Evolutionary conservation across 2,329 filamentous ascomycete genomes (phyloP), one percentile per base, ranked within the genome.

Genomic region (Zopfia rhizophila): DNA sequence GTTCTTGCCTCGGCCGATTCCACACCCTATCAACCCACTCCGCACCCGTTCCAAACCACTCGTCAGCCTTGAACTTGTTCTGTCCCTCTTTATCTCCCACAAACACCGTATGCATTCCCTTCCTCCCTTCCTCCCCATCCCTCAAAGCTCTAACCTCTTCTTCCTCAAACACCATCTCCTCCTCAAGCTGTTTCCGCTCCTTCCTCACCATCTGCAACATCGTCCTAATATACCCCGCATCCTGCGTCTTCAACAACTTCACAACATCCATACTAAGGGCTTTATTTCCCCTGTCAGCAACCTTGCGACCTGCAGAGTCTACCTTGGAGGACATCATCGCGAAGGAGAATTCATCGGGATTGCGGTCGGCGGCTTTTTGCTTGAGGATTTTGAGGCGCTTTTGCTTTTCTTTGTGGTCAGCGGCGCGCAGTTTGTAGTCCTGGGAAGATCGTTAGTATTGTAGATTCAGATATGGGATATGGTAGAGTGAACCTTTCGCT

Each of bases 271-370:
- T 71, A 49, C 74, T 78, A 40, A 84, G 63, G 28, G 66, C 62
- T 63, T 72, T 66, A 53, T 76, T 75, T 45, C 81, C 74, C 21
- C 79, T 70, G 50, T 78, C 74, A 33, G 59, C 75, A 45, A 71
- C 59, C 19, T 66, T 68, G 11, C 56, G 60, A 8, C 74, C 76
- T 22, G 73, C 73, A 21, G 73, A 75, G 57, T 82, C 72, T 16
- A 76, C 78, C 35, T 68, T 69, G 18, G 72, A 72, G 47, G 75
- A 80, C 72, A 86, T 78, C 84, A 87, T 87, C 37, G 58, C 82
- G 69, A 85, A 87, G 31, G 80, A 78, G 63, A 87, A 87, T 60
- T 87, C 84, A 77, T 87, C 84, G 12, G 84, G 83, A 55, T 87
- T 86, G 25, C 82, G 77, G 46, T 84, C 81, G 35, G 73, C 72